Evolutionary conservation across 2,329 filamentous ascomycete species (phyloP).

Genomic region (Cytospora piceicola): DNA sequence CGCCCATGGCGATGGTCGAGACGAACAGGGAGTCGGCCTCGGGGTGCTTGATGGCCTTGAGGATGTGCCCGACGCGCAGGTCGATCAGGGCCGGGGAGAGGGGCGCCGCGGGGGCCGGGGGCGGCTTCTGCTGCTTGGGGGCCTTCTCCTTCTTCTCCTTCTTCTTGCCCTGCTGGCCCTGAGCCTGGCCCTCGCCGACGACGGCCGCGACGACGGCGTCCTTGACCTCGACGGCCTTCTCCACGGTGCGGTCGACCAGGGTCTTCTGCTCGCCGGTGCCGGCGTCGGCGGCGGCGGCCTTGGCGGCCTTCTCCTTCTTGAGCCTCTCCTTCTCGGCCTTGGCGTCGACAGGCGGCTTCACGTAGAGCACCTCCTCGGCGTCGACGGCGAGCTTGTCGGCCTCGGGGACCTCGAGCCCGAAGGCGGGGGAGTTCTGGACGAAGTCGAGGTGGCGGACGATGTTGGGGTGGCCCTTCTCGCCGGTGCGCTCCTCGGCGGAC

Average conservation of each 20-base stretch:
- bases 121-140: slow-evolving; percentile 72
- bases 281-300: slow-evolving; percentile 55
- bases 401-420: slow-evolving; percentile 69
- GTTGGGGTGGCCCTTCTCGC: slow-evolving; percentile 85
- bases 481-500: slow-evolving; percentile 84
- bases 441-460: slow-evolving; percentile 93
- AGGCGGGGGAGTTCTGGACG: slow-evolving; percentile 85
- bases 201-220: slow-evolving; percentile 51
- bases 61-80: slow-evolving; percentile 93
- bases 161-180: slow-evolving; percentile 76
- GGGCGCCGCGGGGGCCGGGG: slow-evolving; percentile 70
- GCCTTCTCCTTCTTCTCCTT: slow-evolving; percentile 93
- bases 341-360: slow-evolving; percentile 85
- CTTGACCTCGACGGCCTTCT: slow-evolving; percentile 56
- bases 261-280: slow-evolving; percentile 52
- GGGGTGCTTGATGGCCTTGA: slow-evolving; percentile 93
- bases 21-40: slow-evolving; percentile 97
- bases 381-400: slow-evolving; percentile 80
- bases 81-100: slow-evolving; percentile 88
- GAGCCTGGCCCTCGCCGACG: slow-evolving; percentile 37
- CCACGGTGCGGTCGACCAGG: slow-evolving; percentile 65
- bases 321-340: slow-evolving; percentile 96
- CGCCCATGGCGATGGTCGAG: slow-evolving; percentile 92
- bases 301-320: slow-evolving; percentile 91
- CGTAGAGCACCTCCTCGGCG: slow-evolving; percentile 77